These are phyloP conservation scores for Adansonia madagascariensis DNA, from an alignment of 441 rosid species.

Conservation along the genomic window DNA sequence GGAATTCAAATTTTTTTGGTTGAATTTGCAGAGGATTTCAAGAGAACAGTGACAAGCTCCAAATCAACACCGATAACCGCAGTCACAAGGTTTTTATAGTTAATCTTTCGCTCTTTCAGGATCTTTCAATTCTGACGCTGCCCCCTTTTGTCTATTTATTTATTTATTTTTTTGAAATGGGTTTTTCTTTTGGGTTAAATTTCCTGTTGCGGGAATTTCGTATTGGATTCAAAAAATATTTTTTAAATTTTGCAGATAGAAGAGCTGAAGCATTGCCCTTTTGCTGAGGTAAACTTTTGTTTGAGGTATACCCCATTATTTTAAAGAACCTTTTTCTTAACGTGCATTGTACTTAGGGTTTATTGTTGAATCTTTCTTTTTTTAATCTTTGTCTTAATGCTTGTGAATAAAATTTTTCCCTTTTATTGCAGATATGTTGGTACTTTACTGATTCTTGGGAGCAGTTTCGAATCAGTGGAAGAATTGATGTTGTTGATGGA, in stretches of 20 bases:
- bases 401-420: background rate
- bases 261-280: constrained; percentile 75
- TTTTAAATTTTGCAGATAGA: constrained; percentile 52
- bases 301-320: constrained; percentile 28
- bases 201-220: background rate
- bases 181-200: background rate
- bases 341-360: background rate
- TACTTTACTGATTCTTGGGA: constrained; percentile 86
- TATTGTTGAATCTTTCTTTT: background rate
- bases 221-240: background rate
- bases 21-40: constrained; percentile 64
- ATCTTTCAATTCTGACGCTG: background rate
- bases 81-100: constrained; percentile 58
- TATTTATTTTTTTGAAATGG: background rate
- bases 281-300: constrained; percentile 62
- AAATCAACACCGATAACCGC: constrained; percentile 68
- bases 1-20: background rate
- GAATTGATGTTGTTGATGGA: constrained; percentile 67
- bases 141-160: background rate
- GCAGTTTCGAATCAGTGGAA: constrained; percentile 85
- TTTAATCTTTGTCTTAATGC: background rate
- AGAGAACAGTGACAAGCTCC: constrained; percentile 59
- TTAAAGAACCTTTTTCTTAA: background rate
- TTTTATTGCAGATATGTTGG: constrained; percentile 67
- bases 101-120: background rate